These are phyloP conservation scores for Phlebiopsis gigantea DNA, from an alignment of 768 basidiomycete genomes.

Conservation along the genomic window DNA sequence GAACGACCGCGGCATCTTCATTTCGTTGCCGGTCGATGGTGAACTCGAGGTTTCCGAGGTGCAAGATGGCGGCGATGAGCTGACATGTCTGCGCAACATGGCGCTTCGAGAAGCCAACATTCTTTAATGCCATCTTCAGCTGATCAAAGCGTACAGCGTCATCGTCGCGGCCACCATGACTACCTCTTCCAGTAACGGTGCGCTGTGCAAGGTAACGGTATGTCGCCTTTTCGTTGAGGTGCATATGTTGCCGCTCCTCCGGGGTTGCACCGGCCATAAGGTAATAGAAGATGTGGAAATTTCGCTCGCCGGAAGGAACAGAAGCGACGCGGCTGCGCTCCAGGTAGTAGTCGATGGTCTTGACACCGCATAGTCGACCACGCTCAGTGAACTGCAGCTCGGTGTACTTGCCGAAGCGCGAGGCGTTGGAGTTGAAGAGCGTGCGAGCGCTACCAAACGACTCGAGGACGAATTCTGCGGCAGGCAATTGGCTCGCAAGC, in stretches of 20 bases:
- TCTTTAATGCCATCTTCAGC: conserved; percentile 90
- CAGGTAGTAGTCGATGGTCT: conserved; percentile 95
- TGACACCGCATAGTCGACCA: conserved; percentile 82
- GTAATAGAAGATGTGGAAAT: conserved; percentile 98
- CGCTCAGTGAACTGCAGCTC: conserved; percentile 95
- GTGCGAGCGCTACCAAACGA: conserved; percentile 87
- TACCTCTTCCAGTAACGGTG: conserved; percentile 32
- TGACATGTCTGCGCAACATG: conserved; percentile 96
- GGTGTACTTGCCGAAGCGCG: conserved; percentile 96
- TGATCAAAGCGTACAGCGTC: conserved; percentile 90
- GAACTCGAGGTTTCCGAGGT: conserved; percentile 95
- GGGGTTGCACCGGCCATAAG: conserved; percentile 84
- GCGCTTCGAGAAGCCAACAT: conserved; percentile 88
- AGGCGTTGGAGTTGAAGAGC: conserved; percentile 90
- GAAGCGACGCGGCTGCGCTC: conserved; percentile 87
- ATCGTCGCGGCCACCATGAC: conserved; percentile 50
- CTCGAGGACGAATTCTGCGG: conserved; percentile 93
- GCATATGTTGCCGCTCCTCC: conserved; percentile 87
- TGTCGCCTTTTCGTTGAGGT: conserved; percentile 70
- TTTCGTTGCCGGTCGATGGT: conserved; percentile 76
- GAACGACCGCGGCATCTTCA: conserved; percentile 89
- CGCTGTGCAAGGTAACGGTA: conserved; percentile 87
- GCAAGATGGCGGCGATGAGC: conserved; percentile 90
- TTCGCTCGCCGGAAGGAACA: conserved; percentile 86
- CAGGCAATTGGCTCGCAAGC: conserved; percentile 79